Evolutionary conservation across 2,329 filamentous ascomycete species (phyloP).

Genomic region (Hypoxylon sp.): DNA sequence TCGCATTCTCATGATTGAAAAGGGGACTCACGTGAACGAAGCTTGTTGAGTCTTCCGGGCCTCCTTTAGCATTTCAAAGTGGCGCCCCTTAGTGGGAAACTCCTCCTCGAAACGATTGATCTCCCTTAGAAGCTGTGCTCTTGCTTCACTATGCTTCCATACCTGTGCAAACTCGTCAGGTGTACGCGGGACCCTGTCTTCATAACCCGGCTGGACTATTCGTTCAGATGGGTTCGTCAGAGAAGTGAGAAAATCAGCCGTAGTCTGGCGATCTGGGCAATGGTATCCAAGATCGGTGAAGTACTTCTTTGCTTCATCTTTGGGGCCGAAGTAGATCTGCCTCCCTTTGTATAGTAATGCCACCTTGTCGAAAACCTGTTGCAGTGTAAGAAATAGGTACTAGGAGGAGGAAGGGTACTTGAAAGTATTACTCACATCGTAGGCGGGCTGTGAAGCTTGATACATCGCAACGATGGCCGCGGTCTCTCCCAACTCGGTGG

Average conservation of each 20-base stretch:
- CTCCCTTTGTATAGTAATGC: conserved; percentile 70
- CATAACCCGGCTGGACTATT: conserved; percentile 67
- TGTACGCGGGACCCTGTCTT: conserved; percentile 69
- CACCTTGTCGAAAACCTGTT: conserved; percentile 68
- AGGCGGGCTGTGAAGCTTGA: conserved; percentile 69
- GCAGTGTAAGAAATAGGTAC: conserved; percentile 58
- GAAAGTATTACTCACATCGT: conserved; percentile 31
- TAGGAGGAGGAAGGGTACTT: conserved; percentile 64
- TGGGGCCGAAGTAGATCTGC: conserved; percentile 74
- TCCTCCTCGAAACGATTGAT: conserved; percentile 30
- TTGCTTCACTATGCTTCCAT: conserved; percentile 67
- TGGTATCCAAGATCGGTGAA: conserved; percentile 76
- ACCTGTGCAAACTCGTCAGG: conserved; percentile 71
- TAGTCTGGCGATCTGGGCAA: conserved; percentile 76
- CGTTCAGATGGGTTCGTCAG: conserved; percentile 73
- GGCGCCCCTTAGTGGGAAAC: conserved; percentile 24
- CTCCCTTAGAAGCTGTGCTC: conserved; percentile 15
- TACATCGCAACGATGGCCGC: conserved; percentile 71
- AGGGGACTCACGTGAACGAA: conserved; percentile 31
- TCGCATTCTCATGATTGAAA: not conserved
- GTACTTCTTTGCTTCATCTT: conserved; percentile 71
- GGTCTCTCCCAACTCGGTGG: conserved; percentile 50
- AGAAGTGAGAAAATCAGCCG: conserved; percentile 79
- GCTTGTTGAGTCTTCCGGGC: conserved; percentile 36
- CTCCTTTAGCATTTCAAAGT: conserved; percentile 34